Evolutionary conservation across 257 asterid species (phyloP).

Genomic region (Craterostigma plantagineum): DNA sequence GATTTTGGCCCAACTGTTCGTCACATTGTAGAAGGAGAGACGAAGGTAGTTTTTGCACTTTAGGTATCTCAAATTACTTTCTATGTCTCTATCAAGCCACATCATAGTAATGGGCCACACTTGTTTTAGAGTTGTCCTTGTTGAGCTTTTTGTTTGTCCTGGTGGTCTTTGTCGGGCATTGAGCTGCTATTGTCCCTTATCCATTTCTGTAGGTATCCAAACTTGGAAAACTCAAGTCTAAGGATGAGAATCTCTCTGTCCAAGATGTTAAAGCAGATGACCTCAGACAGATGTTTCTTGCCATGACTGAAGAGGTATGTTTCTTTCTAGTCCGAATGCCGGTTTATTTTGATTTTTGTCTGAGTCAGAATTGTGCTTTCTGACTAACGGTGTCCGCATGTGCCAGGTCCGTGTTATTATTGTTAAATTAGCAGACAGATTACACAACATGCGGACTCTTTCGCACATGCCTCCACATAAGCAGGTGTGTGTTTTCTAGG

Average conservation of each 20-base stretch:
- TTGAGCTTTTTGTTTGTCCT: not conserved
- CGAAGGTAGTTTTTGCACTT: constrained; percentile 31
- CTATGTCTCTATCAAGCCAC: too few relatives aligned
- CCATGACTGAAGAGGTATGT: constrained; percentile 91
- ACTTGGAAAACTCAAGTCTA: constrained; percentile 79
- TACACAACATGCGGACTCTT: constrained; percentile 94
- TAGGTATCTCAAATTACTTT: not conserved
- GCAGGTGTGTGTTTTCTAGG: constrained; percentile 34
- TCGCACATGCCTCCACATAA: constrained; percentile 97
- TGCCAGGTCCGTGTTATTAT: constrained; percentile 87
- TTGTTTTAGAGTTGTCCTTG: not conserved
- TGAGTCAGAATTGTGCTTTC: not conserved
- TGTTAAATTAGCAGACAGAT: constrained; percentile 85
- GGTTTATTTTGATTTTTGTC: not conserved
- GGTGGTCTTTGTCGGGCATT: constrained; percentile 3
- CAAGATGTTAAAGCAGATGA: constrained; percentile 98
- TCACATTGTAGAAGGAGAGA: constrained; percentile 89
- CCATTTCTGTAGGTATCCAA: constrained; percentile 49
- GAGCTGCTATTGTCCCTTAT: constrained; percentile 8
- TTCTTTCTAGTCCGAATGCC: constrained; percentile 1
- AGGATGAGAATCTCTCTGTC: constrained; percentile 56
- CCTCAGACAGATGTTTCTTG: constrained; percentile 90
- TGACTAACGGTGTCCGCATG: not conserved
- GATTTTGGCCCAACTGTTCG: constrained; percentile 69
- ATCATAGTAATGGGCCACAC: too few relatives aligned